Evolutionary conservation across 2,329 filamentous ascomycete species (phyloP), one percentile per base, ranked within the genome.

Genomic region (Monosporascus sp.): DNA sequence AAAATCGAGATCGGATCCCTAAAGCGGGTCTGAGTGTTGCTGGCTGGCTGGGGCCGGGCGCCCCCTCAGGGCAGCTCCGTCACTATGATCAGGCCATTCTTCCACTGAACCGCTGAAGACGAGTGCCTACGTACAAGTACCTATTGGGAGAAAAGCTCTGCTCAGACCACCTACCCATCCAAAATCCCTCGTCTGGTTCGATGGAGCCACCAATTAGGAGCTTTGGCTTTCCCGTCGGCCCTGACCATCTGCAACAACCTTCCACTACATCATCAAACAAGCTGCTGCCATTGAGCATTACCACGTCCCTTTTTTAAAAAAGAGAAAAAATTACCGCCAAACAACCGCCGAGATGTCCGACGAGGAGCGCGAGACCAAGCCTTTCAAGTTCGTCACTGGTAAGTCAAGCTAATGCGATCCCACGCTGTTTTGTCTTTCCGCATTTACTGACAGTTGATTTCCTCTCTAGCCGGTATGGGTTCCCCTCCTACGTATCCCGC

Each of bases 301-400:
- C 58, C 59, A 61, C 60, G 68, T 67, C 63, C 65, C 54, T 51
- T 59, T 56, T 60, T 60, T 53, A 58, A 55, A 57, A 46, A 56
- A 55, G 58, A 56, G 61, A 65, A 60, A 60, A 61, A 24, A 20
- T 1, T 9, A 44, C 56, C 68, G 11, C 35, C 26, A n/a, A 60
- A 63, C 68, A 72, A 72, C 72, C 70, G 76, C 76, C 83, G 92
- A 78, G 68, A 99, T 99, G 93, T 88, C 91, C 74, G 90, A 95
- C 78, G 87, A 89, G 69, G 89, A 96, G 75, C 81, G 82, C 75
- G 81, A 82, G 65, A 97, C 92, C 79, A 99, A 97, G 87, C 95
- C 95, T 77, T 99, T 99, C 88, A 99, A 99, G 89, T 97, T 97
- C 80, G 94, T 97, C 72, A 97, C 93, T 80, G 93, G 92, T 96